These are phyloP conservation scores for Solanum peruvianum DNA, from an alignment of 257 asterid species.

Conservation along the genomic window DNA sequence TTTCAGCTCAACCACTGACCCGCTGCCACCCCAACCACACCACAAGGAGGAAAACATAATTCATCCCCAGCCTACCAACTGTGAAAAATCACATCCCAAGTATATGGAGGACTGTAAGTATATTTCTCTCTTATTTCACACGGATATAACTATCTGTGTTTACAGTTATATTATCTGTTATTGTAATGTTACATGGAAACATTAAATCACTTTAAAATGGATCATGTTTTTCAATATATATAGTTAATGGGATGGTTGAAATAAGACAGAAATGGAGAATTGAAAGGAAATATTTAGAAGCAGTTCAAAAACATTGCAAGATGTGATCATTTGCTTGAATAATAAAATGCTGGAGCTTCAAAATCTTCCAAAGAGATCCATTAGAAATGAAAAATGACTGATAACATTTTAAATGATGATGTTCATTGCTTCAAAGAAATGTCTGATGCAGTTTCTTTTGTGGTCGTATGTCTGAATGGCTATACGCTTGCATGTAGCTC, in stretches of 20 bases:
- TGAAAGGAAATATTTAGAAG: background rate
- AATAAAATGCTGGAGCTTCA: background rate
- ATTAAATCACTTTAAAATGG: background rate
- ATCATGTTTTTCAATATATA: background rate
- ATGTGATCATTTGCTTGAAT: background rate
- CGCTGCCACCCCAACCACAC: conserved; percentile 7
- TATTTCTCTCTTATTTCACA: background rate
- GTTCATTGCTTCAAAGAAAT: background rate
- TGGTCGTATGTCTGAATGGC: background rate
- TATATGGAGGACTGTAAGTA: conserved; percentile 11
- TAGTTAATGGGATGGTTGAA: background rate
- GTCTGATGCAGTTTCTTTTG: background rate
- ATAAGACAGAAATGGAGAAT: background rate
- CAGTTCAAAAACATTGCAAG: background rate
- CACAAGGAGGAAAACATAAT: conserved; percentile 64
- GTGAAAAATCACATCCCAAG: conserved; percentile 9
- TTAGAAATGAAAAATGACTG: background rate
- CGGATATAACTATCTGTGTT: background rate
- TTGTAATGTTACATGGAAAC: background rate
- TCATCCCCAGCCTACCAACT: conserved; percentile 23
- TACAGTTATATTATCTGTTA: background rate
- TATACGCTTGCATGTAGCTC: background rate
- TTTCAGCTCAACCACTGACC: conserved; percentile 40
- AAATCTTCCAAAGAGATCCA: background rate
- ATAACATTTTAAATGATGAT: background rate